Conservation (phyloP, 768 basidiomycete species). For the Sistotremastrum niveocremeum region DNA sequence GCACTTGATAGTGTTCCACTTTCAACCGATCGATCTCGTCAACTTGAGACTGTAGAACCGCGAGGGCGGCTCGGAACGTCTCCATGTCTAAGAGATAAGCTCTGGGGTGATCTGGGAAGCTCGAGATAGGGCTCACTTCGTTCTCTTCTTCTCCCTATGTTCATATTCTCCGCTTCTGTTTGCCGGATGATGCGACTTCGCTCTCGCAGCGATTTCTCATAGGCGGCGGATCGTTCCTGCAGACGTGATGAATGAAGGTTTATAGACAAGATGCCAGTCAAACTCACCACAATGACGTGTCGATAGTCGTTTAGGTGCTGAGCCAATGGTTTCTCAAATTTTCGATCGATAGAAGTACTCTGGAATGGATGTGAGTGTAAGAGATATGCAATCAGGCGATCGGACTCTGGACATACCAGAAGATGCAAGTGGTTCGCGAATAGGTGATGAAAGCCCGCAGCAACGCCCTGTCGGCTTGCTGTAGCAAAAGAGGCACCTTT, state of each 20-base stretch:
- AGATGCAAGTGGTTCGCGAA: slow-evolving; percentile 90
- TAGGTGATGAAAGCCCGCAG: slow-evolving; percentile 81
- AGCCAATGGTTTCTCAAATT: slow-evolving; percentile 81
- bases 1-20: slow-evolving; percentile 48
- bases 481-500: slow-evolving; percentile 73
- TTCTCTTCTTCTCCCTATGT: slow-evolving; percentile 46
- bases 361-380: slow-evolving; percentile 14
- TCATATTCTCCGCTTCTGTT: slow-evolving; percentile 77
- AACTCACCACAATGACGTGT: slow-evolving; percentile 49
- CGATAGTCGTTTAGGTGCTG: slow-evolving; percentile 75
- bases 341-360: slow-evolving; percentile 78
- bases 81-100: slow-evolving; percentile 54
- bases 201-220: slow-evolving; percentile 70
- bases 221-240: slow-evolving; percentile 73
- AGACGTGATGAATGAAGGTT: background rate
- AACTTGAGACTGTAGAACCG: slow-evolving; percentile 74
- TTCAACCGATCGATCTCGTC: slow-evolving; percentile 86
- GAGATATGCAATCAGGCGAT: background rate
- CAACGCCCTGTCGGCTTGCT: slow-evolving; percentile 71
- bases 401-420: slow-evolving; percentile 38
- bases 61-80: slow-evolving; percentile 71
- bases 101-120: slow-evolving; percentile 4
- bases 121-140: slow-evolving; percentile 43
- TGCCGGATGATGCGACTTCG: slow-evolving; percentile 76
- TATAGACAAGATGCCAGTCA: slow-evolving; percentile 2